These are phyloP conservation scores for Colletotrichum liaoningense DNA, from an alignment of 2,329 filamentous ascomycete genomes.

Conservation along the genomic window DNA sequence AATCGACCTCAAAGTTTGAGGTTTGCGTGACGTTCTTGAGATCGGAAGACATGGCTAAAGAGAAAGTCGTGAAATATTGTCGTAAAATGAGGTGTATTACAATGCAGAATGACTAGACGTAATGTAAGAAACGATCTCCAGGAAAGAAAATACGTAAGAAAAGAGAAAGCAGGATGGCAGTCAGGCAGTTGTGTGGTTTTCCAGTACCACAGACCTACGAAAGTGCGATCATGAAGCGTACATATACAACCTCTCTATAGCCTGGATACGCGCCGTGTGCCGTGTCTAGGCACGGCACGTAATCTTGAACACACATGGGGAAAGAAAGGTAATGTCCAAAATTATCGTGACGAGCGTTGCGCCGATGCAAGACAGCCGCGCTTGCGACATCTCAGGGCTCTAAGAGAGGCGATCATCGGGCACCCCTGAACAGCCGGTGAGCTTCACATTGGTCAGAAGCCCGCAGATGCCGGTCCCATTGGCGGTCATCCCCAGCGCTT, in stretches of 20 bases:
- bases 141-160: slow-evolving; percentile 1
- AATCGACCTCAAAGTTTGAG: slow-evolving; percentile 63
- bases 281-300: slow-evolving; percentile 5
- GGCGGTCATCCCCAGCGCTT: slow-evolving; percentile 31
- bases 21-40: slow-evolving; percentile 53
- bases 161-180: not conserved
- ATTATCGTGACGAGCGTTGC: slow-evolving; percentile 34
- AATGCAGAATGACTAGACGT: not conserved
- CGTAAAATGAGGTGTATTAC: not conserved
- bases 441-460: slow-evolving; percentile 25
- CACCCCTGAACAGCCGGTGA: not conserved
- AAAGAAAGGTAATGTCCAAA: slow-evolving; percentile 6
- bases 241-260: slow-evolving; percentile 17
- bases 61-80: not conserved
- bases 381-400: slow-evolving; percentile 18
- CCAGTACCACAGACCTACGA: not conserved
- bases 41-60: slow-evolving; percentile 38
- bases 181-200: not conserved
- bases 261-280: slow-evolving; percentile 12
- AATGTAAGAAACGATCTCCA: not conserved
- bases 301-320: slow-evolving; percentile 11
- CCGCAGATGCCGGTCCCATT: slow-evolving; percentile 28
- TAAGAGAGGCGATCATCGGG: slow-evolving; percentile 15
- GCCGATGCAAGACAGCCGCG: slow-evolving; percentile 37
- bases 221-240: slow-evolving; percentile 3